Evolutionary conservation across 139 green algal species (phyloP).

Genomic region (Picochlorum sp.): DNA sequence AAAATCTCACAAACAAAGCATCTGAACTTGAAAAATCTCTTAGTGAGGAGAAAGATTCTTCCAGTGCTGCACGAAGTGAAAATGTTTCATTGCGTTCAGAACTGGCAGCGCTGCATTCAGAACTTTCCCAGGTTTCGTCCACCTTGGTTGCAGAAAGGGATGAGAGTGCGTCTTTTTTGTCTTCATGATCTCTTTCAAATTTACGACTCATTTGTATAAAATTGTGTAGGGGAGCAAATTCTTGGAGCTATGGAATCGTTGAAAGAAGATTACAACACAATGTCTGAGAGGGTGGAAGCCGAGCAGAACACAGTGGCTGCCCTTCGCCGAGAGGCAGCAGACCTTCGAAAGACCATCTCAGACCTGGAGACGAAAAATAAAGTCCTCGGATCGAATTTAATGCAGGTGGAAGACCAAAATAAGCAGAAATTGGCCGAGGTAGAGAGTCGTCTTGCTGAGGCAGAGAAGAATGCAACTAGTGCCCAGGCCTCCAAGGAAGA

Average conservation of each 20-base stretch:
- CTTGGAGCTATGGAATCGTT: conserved; percentile 20
- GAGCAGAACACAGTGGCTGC: conserved; percentile 28
- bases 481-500: conserved; percentile 25
- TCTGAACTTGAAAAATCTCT: conserved; percentile 16
- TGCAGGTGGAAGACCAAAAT: conserved; percentile 16
- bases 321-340: conserved; percentile 16
- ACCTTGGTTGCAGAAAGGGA: conserved; percentile 16
- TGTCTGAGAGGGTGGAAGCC: conserved; percentile 28
- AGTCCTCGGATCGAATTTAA: conserved; percentile 15
- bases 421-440: conserved; percentile 14
- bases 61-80: conserved; percentile 21
- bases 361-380: conserved; percentile 27
- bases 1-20: conserved; percentile 7
- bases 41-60: conserved; percentile 11
- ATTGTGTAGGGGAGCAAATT: conserved; percentile 19
- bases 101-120: conserved; percentile 21
- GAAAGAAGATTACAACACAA: conserved; percentile 22
- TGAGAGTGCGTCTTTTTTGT: conserved; percentile 18
- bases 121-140: conserved; percentile 20
- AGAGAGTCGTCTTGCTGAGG: background rate
- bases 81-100: conserved; percentile 26
- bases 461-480: conserved; percentile 1
- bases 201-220: background rate
- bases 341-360: conserved; percentile 18
- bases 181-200: background rate